These are phyloP conservation scores for Penicillium sp. DNA, from an alignment of 2,329 filamentous ascomycete genomes.

Conservation along the genomic window DNA sequence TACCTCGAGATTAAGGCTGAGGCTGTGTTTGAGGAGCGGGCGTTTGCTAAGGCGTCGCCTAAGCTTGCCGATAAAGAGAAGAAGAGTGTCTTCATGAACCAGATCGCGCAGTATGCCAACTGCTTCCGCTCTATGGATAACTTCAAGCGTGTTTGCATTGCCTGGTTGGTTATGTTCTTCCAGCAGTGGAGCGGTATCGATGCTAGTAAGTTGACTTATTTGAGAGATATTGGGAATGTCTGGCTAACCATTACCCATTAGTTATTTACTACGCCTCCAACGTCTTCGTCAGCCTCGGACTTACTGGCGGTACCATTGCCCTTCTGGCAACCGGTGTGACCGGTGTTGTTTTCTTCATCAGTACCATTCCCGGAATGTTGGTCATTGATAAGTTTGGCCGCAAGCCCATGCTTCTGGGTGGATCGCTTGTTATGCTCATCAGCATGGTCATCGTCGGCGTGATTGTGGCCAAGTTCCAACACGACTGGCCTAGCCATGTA, in stretches of 20 bases:
- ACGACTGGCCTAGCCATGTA: conserved; percentile 29
- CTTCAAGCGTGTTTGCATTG: conserved; percentile 49
- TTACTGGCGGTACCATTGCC: conserved; percentile 35
- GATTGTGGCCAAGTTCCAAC: conserved; percentile 30
- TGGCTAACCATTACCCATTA: conserved; percentile 19
- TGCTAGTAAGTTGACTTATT: conserved; percentile 28
- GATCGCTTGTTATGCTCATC: conserved; percentile 26
- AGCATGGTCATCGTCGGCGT: conserved; percentile 30
- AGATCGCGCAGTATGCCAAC: conserved; percentile 54
- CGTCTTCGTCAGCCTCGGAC: conserved; percentile 38
- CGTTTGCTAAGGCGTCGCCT: conserved; percentile 49
- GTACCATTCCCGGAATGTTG: conserved; percentile 34
- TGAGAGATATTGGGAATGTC: conserved; percentile 9
- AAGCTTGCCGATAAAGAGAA: conserved; percentile 35
- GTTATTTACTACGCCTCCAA: conserved; percentile 47
- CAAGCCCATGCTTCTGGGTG: conserved; percentile 31
- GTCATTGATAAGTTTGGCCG: conserved; percentile 32
- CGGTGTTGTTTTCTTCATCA: conserved; percentile 35
- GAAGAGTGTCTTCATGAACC: conserved; percentile 45
- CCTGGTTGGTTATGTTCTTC: conserved; percentile 51
- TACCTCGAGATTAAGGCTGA: conserved; percentile 52
- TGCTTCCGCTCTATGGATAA: conserved; percentile 52
- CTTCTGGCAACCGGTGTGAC: conserved; percentile 39
- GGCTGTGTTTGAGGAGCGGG: conserved; percentile 45
- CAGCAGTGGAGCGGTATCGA: conserved; percentile 50